Percentiles rank a stretch among this genome's conserved stretches.
These are phyloP conservation scores for Chimonanthus salicifolius DNA, from an alignment of 164 flowering plant species.

Conservation along the genomic window DNA sequence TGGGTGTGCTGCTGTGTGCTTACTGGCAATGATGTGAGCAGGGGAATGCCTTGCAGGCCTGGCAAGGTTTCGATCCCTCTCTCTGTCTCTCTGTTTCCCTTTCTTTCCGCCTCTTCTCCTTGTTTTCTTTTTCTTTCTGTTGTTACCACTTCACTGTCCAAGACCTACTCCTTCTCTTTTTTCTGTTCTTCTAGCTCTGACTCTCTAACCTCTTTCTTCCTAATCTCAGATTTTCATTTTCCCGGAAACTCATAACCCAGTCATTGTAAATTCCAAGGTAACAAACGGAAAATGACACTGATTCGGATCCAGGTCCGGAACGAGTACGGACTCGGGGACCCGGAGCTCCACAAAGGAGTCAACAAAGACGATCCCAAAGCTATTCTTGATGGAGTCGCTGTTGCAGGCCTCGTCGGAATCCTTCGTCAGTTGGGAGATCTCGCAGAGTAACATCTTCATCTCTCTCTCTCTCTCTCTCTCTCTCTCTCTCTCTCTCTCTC, in stretches of 20 bases:
- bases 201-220: neutral
- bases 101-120: neutral
- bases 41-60: neutral
- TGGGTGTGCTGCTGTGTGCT: neutral
- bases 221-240: no score
- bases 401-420: constrained; percentile 93
- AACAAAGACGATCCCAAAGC: constrained; percentile 71
- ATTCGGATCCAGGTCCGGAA: constrained; percentile 57
- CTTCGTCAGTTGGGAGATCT: constrained; percentile 93
- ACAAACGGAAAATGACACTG: constrained; percentile 51
- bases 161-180: neutral
- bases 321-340: constrained; percentile 64
- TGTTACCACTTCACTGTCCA: neutral
- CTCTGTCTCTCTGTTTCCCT: neutral
- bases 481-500: no score
- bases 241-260: no score
- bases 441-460: constrained; percentile 53
- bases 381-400: constrained; percentile 81
- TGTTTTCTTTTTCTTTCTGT: neutral
- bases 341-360: constrained; percentile 50
- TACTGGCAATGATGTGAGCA: neutral
- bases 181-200: neutral
- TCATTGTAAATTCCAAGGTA: neutral
- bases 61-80: neutral
- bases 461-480: no score